These are phyloP conservation scores for Heliocybe sulcata DNA, from an alignment of 1,284 basidiomycete species.

Conservation along the genomic window DNA sequence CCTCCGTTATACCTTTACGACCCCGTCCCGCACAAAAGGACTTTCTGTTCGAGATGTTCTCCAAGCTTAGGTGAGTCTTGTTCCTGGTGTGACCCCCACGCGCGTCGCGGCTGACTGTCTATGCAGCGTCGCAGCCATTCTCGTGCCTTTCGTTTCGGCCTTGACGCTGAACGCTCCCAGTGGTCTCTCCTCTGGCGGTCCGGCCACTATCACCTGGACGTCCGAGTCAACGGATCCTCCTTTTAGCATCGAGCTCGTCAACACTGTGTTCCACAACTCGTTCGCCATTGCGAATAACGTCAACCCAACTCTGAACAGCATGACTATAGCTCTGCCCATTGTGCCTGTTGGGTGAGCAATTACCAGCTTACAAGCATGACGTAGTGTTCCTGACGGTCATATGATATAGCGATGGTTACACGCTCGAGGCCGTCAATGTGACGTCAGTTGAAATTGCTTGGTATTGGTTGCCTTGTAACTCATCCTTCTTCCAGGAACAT, in stretches of 20 bases:
- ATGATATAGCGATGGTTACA: conserved; percentile 39
- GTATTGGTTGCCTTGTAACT: background rate
- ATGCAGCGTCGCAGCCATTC: conserved; percentile 21
- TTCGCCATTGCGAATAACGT: conserved; percentile 59
- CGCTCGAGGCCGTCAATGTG: conserved; percentile 39
- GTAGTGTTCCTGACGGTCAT: background rate
- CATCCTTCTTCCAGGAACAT: conserved; percentile 31
- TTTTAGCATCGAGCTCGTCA: conserved; percentile 36
- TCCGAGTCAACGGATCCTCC: conserved; percentile 30
- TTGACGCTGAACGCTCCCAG: conserved; percentile 33
- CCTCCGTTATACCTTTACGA: background rate
- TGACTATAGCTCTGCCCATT: conserved; percentile 38
- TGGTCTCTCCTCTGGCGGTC: conserved; percentile 23
- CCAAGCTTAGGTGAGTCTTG: conserved; percentile 23
- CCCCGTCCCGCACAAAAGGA: background rate
- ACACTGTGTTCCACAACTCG: conserved; percentile 42
- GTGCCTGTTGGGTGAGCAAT: conserved; percentile 42
- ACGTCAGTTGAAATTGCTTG: conserved; percentile 21
- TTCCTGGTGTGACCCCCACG: background rate
- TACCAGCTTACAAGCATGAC: background rate
- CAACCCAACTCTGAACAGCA: conserved; percentile 22
- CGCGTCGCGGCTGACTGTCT: background rate
- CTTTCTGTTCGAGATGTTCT: conserved; percentile 22
- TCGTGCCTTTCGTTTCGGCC: conserved; percentile 43
- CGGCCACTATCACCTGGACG: conserved; percentile 41